Evolutionary conservation across 352 stramenopile species (phyloP).

Genomic region (Pythium insidiosum): DNA sequence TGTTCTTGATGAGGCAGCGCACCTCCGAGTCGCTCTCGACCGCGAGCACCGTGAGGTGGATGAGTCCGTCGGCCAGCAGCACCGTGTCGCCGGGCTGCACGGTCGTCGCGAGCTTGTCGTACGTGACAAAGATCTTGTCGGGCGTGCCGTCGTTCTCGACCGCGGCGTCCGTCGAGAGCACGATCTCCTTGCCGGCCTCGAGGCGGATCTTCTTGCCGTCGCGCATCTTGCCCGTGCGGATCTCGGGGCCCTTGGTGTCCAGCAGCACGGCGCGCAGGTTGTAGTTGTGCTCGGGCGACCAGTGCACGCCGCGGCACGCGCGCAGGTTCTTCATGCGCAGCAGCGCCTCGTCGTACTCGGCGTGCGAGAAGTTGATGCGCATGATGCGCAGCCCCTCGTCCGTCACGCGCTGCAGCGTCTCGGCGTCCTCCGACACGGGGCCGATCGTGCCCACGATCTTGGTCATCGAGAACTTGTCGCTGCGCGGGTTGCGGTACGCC

Average conservation of each 20-base stretch:
- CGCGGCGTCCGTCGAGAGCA: slow-evolving; percentile 81
- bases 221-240: slow-evolving; percentile 88
- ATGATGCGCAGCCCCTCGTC: slow-evolving; percentile 88
- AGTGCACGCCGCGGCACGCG: slow-evolving; percentile 78
- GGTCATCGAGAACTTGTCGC: slow-evolving; percentile 84
- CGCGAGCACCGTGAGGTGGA: slow-evolving; percentile 79
- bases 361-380: slow-evolving; percentile 95
- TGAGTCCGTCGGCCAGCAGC: slow-evolving; percentile 89
- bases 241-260: slow-evolving; percentile 94
- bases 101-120: slow-evolving; percentile 81
- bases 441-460: slow-evolving; percentile 94
- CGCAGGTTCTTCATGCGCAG: slow-evolving; percentile 70
- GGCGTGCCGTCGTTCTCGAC: slow-evolving; percentile 70
- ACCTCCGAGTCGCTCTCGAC: slow-evolving; percentile 62
- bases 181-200: slow-evolving; percentile 76
- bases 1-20: slow-evolving; percentile 88
- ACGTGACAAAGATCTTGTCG: slow-evolving; percentile 91
- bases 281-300: slow-evolving; percentile 49
- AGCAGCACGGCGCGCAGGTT: slow-evolving; percentile 90
- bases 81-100: slow-evolving; percentile 82
- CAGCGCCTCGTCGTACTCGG: slow-evolving; percentile 79
- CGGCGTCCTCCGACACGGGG: slow-evolving; percentile 65
- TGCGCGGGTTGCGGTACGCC: slow-evolving; percentile 71
- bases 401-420: slow-evolving; percentile 81
- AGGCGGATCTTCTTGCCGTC: slow-evolving; percentile 84